Evolutionary conservation across 768 basidiomycete genomes (phyloP).

Genomic region (Leccinum aurantiacum): DNA sequence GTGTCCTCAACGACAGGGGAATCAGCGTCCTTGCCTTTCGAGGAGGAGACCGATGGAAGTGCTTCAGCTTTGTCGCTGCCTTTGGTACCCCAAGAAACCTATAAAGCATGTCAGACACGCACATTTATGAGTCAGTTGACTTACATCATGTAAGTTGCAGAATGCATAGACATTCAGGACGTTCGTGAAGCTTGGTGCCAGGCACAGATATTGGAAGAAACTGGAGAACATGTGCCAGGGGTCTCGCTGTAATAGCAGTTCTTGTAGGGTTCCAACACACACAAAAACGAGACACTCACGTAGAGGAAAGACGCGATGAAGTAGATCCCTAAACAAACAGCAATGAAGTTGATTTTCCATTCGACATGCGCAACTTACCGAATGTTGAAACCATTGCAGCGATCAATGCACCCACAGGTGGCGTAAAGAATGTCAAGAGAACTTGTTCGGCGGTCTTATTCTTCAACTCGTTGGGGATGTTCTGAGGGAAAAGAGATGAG

Average conservation of each 20-base stretch:
- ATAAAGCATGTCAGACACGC: conserved; percentile 4
- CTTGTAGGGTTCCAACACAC: neutral
- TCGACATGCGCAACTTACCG: conserved; percentile 43
- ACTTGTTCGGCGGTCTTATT: conserved; percentile 50
- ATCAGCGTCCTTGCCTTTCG: conserved; percentile 73
- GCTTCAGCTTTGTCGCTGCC: conserved; percentile 93
- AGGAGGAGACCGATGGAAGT: conserved; percentile 84
- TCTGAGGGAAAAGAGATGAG: conserved; percentile 33
- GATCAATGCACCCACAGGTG: conserved; percentile 77
- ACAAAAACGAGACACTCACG: conserved; percentile 45
- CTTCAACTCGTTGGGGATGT: conserved; percentile 51
- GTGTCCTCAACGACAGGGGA: conserved; percentile 84
- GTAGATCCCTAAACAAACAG: conserved; percentile 59
- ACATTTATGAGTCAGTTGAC: conserved; percentile 17
- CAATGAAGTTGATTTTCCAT: conserved; percentile 10
- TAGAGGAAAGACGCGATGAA: conserved; percentile 82
- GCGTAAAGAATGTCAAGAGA: conserved; percentile 62
- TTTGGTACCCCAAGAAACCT: conserved; percentile 95
- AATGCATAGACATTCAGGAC: conserved; percentile 96
- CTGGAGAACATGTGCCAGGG: conserved; percentile 98
- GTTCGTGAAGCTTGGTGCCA: conserved; percentile 93
- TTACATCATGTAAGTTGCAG: conserved; percentile 90
- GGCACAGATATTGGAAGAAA: conserved; percentile 84
- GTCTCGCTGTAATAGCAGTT: conserved; percentile 61
- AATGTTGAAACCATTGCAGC: conserved; percentile 89